These are phyloP conservation scores for Aspergillus novoparasiticus DNA, from an alignment of 2,329 filamentous ascomycete species.

Conservation along the genomic window DNA sequence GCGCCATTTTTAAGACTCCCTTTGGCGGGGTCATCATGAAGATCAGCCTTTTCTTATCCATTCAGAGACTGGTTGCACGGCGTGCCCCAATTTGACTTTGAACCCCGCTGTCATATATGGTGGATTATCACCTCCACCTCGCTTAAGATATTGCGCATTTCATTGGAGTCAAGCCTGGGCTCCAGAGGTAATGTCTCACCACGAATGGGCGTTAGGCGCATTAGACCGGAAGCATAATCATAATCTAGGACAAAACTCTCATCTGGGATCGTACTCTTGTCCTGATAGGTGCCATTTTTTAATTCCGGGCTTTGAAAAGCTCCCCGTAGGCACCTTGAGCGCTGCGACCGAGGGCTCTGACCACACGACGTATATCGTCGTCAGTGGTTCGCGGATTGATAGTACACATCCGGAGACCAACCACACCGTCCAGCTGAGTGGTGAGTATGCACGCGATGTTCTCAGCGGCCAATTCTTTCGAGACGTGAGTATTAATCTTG, in stretches of 20 bases:
- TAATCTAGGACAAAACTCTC: background rate
- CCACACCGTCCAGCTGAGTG: background rate
- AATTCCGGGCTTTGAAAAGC: background rate
- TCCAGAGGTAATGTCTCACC: too few species aligned
- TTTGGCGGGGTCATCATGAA: too few species aligned
- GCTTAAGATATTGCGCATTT: too few species aligned
- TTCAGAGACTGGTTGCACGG: too few species aligned
- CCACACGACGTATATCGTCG: constrained; percentile 1
- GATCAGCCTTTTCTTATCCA: too few species aligned
- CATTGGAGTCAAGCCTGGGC: too few species aligned
- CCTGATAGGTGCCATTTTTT: background rate
- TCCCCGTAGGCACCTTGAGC: background rate
- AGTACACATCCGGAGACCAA: constrained; percentile 8
- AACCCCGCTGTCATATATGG: too few species aligned
- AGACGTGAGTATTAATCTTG: constrained; percentile 2
- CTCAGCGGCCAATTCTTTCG: background rate
- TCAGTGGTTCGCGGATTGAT: constrained; percentile 9
- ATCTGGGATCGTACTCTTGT: too few species aligned
- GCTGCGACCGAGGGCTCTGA: background rate
- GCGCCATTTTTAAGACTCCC: background rate
- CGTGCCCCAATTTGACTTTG: too few species aligned
- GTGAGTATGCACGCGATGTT: constrained; percentile 1
- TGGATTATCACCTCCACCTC: too few species aligned
- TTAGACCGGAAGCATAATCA: background rate
- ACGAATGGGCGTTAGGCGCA: too few species aligned